A percentile compares a stretch with the other conserved stretches of the same genome.
Conservation (phyloP, 1,284 basidiomycete species). For the Leccinum subspadiceum region DNA sequence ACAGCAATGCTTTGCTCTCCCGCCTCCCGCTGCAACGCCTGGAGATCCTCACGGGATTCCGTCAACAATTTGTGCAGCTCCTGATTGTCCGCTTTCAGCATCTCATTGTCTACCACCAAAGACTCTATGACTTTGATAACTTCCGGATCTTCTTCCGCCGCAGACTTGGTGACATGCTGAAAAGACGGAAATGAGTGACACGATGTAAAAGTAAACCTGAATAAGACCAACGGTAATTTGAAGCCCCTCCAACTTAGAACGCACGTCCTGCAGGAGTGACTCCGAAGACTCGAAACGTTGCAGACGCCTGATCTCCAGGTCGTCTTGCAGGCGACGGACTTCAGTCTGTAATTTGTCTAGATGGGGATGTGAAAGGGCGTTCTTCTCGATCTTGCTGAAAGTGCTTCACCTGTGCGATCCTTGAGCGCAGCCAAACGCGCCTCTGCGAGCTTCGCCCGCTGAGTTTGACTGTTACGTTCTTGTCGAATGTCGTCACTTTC, state of each 20-base stretch:
- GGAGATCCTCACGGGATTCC: conserved; percentile 76
- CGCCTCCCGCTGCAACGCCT: conserved; percentile 66
- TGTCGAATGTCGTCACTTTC: conserved; percentile 87
- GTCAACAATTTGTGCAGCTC: conserved; percentile 73
- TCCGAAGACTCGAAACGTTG: conserved; percentile 72
- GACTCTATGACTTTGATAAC: conserved; percentile 72
- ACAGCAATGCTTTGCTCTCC: conserved; percentile 62
- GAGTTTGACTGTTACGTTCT: conserved; percentile 73
- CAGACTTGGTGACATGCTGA: conserved; percentile 45
- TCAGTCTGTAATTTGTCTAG: conserved; percentile 75
- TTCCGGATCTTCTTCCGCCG: conserved; percentile 52
- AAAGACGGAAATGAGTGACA: conserved; percentile 13
- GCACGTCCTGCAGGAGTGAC: conserved; percentile 70
- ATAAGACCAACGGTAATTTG: conserved; percentile 50
- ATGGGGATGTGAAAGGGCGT: conserved; percentile 7
- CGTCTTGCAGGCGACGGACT: conserved; percentile 59
- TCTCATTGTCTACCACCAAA: conserved; percentile 81
- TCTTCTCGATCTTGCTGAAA: not conserved
- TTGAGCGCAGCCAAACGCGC: conserved; percentile 59
- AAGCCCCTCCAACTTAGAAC: conserved; percentile 61
- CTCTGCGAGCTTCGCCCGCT: conserved; percentile 72
- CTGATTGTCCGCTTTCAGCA: conserved; percentile 74
- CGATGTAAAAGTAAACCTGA: not conserved
- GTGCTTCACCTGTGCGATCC: conserved; percentile 56
- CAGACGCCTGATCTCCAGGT: conserved; percentile 64